Evolutionary conservation across 495 filamentous ascomycete genomes (phyloP).

Genomic region (Talaromyces thailandensis): DNA sequence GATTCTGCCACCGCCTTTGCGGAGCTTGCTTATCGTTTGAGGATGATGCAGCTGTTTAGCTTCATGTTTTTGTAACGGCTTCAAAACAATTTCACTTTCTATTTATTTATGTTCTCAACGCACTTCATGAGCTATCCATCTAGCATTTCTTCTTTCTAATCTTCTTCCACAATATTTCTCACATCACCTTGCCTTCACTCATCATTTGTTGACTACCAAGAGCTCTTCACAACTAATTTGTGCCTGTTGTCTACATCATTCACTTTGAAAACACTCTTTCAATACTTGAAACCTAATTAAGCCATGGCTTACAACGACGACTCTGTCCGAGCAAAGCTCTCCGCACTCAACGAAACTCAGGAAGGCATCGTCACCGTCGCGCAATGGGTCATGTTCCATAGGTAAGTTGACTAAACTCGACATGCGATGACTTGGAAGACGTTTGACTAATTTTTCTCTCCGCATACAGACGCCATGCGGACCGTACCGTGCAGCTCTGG

Average conservation of each 20-base stretch:
- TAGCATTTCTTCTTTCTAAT: neutral
- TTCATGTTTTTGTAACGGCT: neutral
- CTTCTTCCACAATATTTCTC: neutral
- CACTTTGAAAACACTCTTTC: neutral
- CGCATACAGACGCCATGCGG: slow-evolving; percentile 67
- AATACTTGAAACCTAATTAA: neutral
- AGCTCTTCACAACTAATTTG: neutral
- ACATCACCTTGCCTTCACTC: neutral
- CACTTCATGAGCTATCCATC: neutral
- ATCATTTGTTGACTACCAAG: neutral
- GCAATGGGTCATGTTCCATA: slow-evolving; percentile 99
- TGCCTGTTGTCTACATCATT: neutral
- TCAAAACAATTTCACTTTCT: neutral
- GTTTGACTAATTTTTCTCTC: neutral
- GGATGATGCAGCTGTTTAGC: neutral
- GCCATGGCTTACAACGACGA: slow-evolving; percentile 91
- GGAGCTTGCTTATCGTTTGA: slow-evolving; percentile 4
- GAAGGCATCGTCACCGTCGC: slow-evolving; percentile 91
- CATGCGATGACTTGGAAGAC: slow-evolving; percentile 2
- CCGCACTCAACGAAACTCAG: slow-evolving; percentile 88
- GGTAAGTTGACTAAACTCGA: slow-evolving; percentile 44
- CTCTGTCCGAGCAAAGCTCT: slow-evolving; percentile 86
- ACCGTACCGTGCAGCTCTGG: slow-evolving; percentile 83
- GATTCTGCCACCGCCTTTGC: slow-evolving; percentile 9
- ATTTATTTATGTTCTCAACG: neutral